Percentiles rank a stretch among this genome's conserved stretches.
Evolutionary conservation across 805 yeast species (phyloP).

Genomic region (Candida adriatica): DNA sequence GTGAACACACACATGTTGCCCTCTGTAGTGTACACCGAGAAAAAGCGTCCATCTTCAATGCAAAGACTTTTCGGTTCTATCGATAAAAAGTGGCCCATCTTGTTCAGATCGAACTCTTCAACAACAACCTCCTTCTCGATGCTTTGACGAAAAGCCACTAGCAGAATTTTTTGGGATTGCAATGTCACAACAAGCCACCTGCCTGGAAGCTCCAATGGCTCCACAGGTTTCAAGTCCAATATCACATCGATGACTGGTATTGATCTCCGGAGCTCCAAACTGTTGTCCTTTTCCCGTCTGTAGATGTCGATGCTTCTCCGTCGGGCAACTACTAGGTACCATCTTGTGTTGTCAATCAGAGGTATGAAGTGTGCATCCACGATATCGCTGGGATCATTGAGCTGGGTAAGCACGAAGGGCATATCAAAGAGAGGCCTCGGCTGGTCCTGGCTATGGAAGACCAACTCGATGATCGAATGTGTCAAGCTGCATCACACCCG

Average conservation of each 20-base stretch:
- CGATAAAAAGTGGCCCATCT: conserved; percentile 5
- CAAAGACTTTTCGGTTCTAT: conserved; percentile 12
- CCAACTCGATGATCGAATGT: neutral
- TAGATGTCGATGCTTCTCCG: conserved; percentile 12
- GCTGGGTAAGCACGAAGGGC: conserved; percentile 10
- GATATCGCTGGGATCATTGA: conserved; percentile 9
- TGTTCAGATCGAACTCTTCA: conserved; percentile 10
- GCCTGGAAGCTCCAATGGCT: conserved; percentile 7
- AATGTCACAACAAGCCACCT: conserved; percentile 14
- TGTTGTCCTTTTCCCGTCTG: neutral
- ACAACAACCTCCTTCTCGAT: conserved; percentile 7
- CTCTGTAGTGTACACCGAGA: conserved; percentile 14
- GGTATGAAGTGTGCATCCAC: conserved; percentile 6
- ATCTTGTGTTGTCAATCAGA: conserved; percentile 1
- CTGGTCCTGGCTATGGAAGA: neutral
- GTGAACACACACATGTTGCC: conserved; percentile 13
- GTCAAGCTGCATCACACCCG: neutral
- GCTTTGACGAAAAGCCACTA: conserved; percentile 13
- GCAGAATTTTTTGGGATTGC: conserved; percentile 10
- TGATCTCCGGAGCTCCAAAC: conserved; percentile 5
- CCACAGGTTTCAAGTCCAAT: conserved; percentile 10
- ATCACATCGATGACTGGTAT: conserved; percentile 13
- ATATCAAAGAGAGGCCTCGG: conserved; percentile 1
- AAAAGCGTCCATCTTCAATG: conserved; percentile 7
- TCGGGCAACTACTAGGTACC: conserved; percentile 13